Conservation (phyloP, 1,284 basidiomycete genomes). For the Malassezia pachydermatis region DNA sequence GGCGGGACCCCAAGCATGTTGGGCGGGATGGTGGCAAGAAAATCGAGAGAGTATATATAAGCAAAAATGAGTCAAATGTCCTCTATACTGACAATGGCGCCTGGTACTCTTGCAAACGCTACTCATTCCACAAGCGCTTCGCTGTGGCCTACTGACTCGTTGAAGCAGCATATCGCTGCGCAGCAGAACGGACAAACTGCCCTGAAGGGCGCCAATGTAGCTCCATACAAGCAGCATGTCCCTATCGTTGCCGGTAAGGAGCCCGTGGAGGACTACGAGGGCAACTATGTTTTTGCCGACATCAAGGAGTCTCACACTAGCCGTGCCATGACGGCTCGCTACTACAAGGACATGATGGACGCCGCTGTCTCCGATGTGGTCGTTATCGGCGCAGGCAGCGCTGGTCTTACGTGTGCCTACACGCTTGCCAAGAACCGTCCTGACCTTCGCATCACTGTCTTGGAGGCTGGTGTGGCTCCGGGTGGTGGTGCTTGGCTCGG, state of each 20-base stretch:
- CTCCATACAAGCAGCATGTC: constrained; percentile 24
- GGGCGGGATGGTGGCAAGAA: no score
- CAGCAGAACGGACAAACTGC: constrained; percentile 15
- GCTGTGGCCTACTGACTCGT: constrained; percentile 7
- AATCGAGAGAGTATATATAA: no score
- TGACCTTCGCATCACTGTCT: constrained; percentile 67
- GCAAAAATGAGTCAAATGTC: no score
- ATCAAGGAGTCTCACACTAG: constrained; percentile 43
- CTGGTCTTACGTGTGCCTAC: constrained; percentile 69
- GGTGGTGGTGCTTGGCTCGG: constrained; percentile 52
- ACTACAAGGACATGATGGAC: constrained; percentile 42
- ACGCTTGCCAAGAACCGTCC: constrained; percentile 58
- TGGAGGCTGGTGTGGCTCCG: constrained; percentile 73
- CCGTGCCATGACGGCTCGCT: constrained; percentile 38
- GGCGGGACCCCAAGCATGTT: no score
- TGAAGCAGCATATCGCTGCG: constrained; percentile 20
- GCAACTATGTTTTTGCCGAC: constrained; percentile 39
- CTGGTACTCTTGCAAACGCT: not conserved
- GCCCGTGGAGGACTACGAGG: constrained; percentile 38
- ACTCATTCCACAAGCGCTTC: not conserved
- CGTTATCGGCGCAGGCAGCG: constrained; percentile 68
- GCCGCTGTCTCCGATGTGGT: constrained; percentile 64
- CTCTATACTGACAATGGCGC: not conserved
- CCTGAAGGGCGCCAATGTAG: constrained; percentile 4
- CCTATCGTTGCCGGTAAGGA: constrained; percentile 34